These are phyloP conservation scores for Boletus subcaerulescens DNA, from an alignment of 768 basidiomycete genomes.

Conservation along the genomic window DNA sequence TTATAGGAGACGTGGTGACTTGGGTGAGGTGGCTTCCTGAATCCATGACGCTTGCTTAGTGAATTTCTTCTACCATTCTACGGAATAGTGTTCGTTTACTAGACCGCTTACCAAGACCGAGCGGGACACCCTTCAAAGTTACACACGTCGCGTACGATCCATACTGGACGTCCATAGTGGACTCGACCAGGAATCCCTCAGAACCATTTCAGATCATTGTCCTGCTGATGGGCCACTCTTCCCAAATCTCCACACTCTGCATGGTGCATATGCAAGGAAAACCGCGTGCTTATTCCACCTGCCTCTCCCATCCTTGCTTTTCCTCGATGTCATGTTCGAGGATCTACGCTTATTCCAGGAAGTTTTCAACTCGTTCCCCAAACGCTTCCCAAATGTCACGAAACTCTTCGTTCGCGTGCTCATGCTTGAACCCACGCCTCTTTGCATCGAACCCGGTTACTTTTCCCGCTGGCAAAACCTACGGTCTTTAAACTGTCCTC, in stretches of 20 bases:
- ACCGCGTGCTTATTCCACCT: not conserved
- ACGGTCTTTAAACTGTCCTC: not conserved
- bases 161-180: not conserved
- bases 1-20: no score
- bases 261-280: not conserved
- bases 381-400: not conserved
- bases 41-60: not conserved
- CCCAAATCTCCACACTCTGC: not conserved
- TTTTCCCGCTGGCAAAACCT: constrained; percentile 1
- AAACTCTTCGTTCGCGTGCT: not conserved
- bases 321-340: not conserved
- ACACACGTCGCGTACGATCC: not conserved
- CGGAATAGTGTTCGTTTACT: not conserved
- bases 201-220: not conserved
- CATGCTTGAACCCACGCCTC: no score
- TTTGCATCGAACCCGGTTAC: not conserved
- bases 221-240: not conserved
- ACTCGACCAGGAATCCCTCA: not conserved
- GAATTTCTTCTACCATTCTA: not conserved
- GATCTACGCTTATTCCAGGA: not conserved
- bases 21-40: no score
- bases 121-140: not conserved
- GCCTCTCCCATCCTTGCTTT: not conserved
- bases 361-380: not conserved
- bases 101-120: not conserved